Conservation (phyloP, 805 yeast species). For the Wickerhamia fluorescens region DNA sequence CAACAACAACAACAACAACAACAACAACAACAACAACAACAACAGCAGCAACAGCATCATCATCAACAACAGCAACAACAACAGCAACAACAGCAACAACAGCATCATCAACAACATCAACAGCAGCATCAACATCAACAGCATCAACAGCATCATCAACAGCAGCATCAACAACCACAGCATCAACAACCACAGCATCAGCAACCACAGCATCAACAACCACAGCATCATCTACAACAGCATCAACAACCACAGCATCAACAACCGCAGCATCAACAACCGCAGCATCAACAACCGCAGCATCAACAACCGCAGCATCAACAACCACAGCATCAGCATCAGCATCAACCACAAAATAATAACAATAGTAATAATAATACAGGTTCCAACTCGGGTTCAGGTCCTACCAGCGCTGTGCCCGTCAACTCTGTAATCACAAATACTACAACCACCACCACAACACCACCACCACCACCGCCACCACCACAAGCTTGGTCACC, state of each 20-base stretch:
- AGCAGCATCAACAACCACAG: constrained; percentile 4
- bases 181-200: constrained; percentile 3
- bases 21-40: constrained; percentile 1
- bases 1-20: constrained; percentile 9
- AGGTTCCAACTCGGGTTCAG: too few relatives aligned
- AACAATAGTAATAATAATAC: too few relatives aligned
- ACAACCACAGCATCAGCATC: too few relatives aligned
- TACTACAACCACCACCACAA: constrained; percentile 13
- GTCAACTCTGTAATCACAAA: constrained; percentile 10
- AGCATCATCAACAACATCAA: constrained; percentile 4
- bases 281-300: too few relatives aligned
- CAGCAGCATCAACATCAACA: too few relatives aligned
- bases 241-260: constrained; percentile 9
- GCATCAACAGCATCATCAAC: too few relatives aligned
- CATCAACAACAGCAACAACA: constrained; percentile 4
- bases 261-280: too few relatives aligned
- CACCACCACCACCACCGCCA: constrained; percentile 22
- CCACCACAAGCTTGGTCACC: constrained; percentile 23
- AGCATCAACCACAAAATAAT: too few relatives aligned
- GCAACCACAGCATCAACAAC: constrained; percentile 4
- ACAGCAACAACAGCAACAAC: constrained; percentile 1
- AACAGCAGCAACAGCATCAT: constrained; percentile 5
- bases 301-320: too few relatives aligned
- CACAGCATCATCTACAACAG: constrained; percentile 5
- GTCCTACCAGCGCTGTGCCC: too few relatives aligned